These are phyloP conservation scores for Oryza rufipogon DNA, from an alignment of 176 grass and related monocot genomes.

Conservation along the genomic window DNA sequence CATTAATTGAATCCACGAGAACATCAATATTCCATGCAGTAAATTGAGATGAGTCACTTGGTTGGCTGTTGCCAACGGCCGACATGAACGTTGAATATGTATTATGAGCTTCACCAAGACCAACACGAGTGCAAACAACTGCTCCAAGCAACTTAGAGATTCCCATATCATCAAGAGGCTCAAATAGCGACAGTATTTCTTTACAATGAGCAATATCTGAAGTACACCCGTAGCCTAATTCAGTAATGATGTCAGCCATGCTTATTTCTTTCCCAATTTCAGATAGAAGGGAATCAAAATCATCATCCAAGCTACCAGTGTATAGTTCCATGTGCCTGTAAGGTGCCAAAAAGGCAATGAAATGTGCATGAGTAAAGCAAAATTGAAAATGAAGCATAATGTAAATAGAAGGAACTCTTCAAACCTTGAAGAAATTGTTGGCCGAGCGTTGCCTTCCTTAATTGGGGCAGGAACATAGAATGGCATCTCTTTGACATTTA, in stretches of 20 bases:
- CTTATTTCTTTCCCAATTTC: slow-evolving; percentile 60
- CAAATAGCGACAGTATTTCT: slow-evolving; percentile 50
- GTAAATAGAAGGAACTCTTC: not conserved
- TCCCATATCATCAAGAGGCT: slow-evolving; percentile 50
- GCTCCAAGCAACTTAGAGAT: slow-evolving; percentile 61
- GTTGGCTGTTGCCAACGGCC: slow-evolving; percentile 61
- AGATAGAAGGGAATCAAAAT: slow-evolving; percentile 55
- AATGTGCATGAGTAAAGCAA: slow-evolving; percentile 32
- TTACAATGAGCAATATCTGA: slow-evolving; percentile 46
- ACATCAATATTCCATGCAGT: slow-evolving; percentile 79
- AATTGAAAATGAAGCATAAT: slow-evolving; percentile 3
- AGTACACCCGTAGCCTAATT: slow-evolving; percentile 53
- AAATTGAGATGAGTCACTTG: slow-evolving; percentile 55
- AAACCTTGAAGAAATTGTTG: slow-evolving; percentile 48
- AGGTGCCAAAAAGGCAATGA: slow-evolving; percentile 20
- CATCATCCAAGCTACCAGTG: slow-evolving; percentile 44
- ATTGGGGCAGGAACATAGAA: slow-evolving; percentile 59
- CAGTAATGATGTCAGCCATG: slow-evolving; percentile 50
- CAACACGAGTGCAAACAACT: slow-evolving; percentile 48
- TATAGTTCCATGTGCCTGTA: slow-evolving; percentile 63
- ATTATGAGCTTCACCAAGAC: slow-evolving; percentile 47
- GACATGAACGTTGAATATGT: slow-evolving; percentile 72
- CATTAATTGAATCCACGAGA: slow-evolving; percentile 85
- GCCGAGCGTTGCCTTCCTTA: slow-evolving; percentile 42
- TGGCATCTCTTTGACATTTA: slow-evolving; percentile 59